Evolutionary conservation across 1,284 basidiomycete species (phyloP), one percentile per base, ranked within the genome.

Genomic region (Anthracocystis setariae): DNA sequence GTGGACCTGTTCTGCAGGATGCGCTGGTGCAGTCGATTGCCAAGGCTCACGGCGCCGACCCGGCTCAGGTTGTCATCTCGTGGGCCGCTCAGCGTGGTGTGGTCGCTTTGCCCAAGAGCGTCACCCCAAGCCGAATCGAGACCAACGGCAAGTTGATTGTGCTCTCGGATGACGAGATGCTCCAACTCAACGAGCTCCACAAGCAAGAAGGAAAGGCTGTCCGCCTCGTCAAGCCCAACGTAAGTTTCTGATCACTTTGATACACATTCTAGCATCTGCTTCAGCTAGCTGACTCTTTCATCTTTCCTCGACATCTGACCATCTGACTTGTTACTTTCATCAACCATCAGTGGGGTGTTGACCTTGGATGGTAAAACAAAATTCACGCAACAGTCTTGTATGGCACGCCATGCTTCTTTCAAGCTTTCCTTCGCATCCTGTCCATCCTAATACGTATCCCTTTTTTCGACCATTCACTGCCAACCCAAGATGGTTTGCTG

Each of bases 51-150:
- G 42, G 45, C 17, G 60, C 58, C 27, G 67, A 73, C 37, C 68
- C 72, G 15, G 76, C 74, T 8, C 74, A 77, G 52, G 69, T 78
- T 3, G 59, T 70, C 46, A 59, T 78, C 45, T 64, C 68, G 25
- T 78, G 76, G 76, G 61, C 58, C 18, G 67, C 61, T 2, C 66
- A 71, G 56, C 58, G 76, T 9, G 76, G 76, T 18, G 68, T 75
- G 40, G 57, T 60, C 7, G 61, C 55, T 7, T 58, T 78, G 45
- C 75, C 76, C 17, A 78, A 78, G 60, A 63, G 57, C 23, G 76
- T 78, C 45, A 78, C 72, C 7, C 69, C 72, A 2, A 50, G 53
- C 47, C 58, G 76, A n/a, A 77, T 78, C 57, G 75, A 73, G 60
- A 67, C 60, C 49, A 78, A 78, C 53, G 58, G 52, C 46, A 71